phyloP scores from a whole-genome alignment of 2,329 filamentous ascomycete species.

The Ceratocystis cacaofunesta region DNA sequence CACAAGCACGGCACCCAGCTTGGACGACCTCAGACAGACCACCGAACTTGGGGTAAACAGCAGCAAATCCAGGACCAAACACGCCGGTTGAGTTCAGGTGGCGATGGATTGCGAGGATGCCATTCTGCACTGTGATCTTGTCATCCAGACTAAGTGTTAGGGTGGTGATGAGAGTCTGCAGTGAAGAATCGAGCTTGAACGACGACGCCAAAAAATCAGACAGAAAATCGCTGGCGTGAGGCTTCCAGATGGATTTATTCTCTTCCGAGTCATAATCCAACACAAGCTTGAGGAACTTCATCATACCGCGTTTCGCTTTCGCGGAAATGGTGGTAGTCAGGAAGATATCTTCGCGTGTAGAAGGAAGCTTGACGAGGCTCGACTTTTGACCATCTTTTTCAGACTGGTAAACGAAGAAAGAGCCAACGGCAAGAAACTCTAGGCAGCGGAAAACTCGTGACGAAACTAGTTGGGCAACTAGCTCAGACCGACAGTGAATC shows the following conservation, averaged over 20 bases:
- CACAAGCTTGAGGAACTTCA: conserved; percentile 89
- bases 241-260: conserved; percentile 43
- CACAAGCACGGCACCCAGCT: conserved; percentile 76
- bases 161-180: conserved; percentile 48
- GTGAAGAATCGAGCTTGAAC: conserved; percentile 51
- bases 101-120: conserved; percentile 57
- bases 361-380: conserved; percentile 58
- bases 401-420: conserved; percentile 64
- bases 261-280: conserved; percentile 49
- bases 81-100: conserved; percentile 77
- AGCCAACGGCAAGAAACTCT: conserved; percentile 85
- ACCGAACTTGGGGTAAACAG: conserved; percentile 85
- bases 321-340: conserved; percentile 59
- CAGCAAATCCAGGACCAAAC: conserved; percentile 78
- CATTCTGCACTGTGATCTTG: conserved; percentile 47
- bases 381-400: conserved; percentile 22
- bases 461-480: conserved; percentile 70
- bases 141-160: conserved; percentile 60
- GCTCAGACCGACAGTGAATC: conserved; percentile 65
- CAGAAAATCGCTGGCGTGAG: conserved; percentile 40
- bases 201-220: conserved; percentile 42
- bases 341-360: conserved; percentile 84
- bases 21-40: conserved; percentile 79
- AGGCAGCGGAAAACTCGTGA: conserved; percentile 79
- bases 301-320: conserved; percentile 69